Conservation (phyloP, 768 basidiomycete species). For the Porpolomopsis calyptriformis region DNA sequence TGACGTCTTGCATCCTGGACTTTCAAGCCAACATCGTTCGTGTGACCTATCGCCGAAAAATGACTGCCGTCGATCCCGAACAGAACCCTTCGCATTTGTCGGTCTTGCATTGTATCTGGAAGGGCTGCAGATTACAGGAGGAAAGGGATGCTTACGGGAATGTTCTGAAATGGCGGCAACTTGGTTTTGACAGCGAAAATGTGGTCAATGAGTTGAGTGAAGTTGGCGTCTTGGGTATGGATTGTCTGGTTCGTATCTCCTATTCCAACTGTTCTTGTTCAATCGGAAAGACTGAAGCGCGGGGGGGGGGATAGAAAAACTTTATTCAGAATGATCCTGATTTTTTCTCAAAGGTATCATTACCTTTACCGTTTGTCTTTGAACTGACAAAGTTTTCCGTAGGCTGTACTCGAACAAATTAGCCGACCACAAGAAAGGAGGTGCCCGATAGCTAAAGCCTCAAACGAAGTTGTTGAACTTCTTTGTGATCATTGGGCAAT, state of each 20-base stretch:
- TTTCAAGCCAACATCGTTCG: slow-evolving; percentile 82
- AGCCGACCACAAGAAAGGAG: slow-evolving; percentile 62
- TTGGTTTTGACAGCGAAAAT: slow-evolving; percentile 73
- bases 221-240: slow-evolving; percentile 71
- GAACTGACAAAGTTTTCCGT: slow-evolving; percentile 7
- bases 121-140: slow-evolving; percentile 42
- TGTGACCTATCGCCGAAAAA: slow-evolving; percentile 72
- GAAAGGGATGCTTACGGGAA: slow-evolving; percentile 39
- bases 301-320: slow-evolving; percentile 43
- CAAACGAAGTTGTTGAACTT: slow-evolving; percentile 77
- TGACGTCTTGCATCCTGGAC: slow-evolving; percentile 75
- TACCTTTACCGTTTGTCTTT: background rate
- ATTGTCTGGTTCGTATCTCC: slow-evolving; percentile 57
- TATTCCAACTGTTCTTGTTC: background rate
- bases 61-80: slow-evolving; percentile 62
- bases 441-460: slow-evolving; percentile 76
- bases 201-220: slow-evolving; percentile 66
- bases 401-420: slow-evolving; percentile 74
- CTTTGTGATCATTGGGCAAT: slow-evolving; percentile 80
- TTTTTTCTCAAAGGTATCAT: slow-evolving; percentile 7
- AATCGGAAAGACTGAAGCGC: background rate
- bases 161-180: slow-evolving; percentile 57
- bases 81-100: slow-evolving; percentile 45
- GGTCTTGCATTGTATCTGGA: slow-evolving; percentile 62
- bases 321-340: slow-evolving; percentile 64